Conservation (phyloP, 2,329 filamentous ascomycete species). For the Phialophora verrucosa region DNA sequence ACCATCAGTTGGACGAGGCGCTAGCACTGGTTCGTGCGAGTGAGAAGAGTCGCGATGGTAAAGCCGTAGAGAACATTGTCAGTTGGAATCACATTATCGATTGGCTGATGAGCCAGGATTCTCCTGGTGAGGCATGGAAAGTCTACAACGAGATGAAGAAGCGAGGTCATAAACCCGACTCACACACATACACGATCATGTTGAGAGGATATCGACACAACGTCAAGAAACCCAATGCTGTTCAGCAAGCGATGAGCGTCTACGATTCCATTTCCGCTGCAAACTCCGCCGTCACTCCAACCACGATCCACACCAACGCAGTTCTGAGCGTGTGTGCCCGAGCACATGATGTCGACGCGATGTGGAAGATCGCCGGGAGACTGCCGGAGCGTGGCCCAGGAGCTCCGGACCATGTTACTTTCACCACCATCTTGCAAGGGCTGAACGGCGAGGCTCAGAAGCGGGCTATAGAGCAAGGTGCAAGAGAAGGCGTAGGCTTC, state of each 20-base stretch:
- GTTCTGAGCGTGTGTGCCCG: constrained; percentile 80
- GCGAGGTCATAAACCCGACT: constrained; percentile 77
- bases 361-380: constrained; percentile 77
- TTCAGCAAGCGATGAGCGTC: constrained; percentile 72
- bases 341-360: constrained; percentile 74
- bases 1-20: constrained; percentile 69
- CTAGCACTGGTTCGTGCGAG: constrained; percentile 64
- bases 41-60: constrained; percentile 27
- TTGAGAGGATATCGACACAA: constrained; percentile 74
- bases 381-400: constrained; percentile 68
- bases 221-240: constrained; percentile 61
- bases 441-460: constrained; percentile 60
- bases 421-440: constrained; percentile 80
- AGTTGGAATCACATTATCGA: constrained; percentile 88
- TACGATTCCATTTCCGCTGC: constrained; percentile 75
- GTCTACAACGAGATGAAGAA: constrained; percentile 99
- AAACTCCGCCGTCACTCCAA: constrained; percentile 69
- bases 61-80: constrained; percentile 68
- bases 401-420: constrained; percentile 74
- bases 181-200: constrained; percentile 81
- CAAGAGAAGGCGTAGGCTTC: constrained; percentile 37
- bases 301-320: constrained; percentile 84
- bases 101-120: constrained; percentile 67
- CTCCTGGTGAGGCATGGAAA: constrained; percentile 71
- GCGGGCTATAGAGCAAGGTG: constrained; percentile 39